phyloP scores from a whole-genome alignment of 2,329 filamentous ascomycete genomes.

The Diaporthe sp. region DNA sequence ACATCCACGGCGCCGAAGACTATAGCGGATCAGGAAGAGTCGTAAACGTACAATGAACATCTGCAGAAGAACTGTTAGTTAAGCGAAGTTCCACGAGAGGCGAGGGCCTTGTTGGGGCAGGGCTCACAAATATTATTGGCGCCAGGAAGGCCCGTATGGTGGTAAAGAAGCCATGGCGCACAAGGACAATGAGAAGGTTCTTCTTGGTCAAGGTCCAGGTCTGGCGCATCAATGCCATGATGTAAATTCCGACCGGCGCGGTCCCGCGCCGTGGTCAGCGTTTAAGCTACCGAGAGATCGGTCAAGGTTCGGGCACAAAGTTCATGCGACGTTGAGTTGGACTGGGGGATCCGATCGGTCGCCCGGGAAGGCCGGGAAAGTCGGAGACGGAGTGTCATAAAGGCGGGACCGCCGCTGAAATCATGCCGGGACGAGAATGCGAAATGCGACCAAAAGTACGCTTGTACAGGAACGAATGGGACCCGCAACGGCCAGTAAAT shows the following conservation, averaged over 20 bases:
- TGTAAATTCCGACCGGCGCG: background rate
- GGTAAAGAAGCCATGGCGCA: conserved; percentile 66
- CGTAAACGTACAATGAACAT: conserved; percentile 58
- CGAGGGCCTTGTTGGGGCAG: background rate
- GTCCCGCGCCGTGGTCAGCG: background rate
- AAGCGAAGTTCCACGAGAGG: background rate
- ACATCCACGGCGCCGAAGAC: background rate
- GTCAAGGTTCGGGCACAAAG: conserved; percentile 21
- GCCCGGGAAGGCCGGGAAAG: conserved; percentile 4
- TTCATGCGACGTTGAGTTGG: conserved; percentile 16
- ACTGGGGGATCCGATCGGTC: background rate
- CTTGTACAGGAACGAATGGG: background rate
- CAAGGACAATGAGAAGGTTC: conserved; percentile 70
- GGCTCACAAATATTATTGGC: conserved; percentile 46
- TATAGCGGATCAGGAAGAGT: background rate
- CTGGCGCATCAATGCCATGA: conserved; percentile 68
- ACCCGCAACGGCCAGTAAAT: background rate
- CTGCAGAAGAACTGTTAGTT: conserved; percentile 24
- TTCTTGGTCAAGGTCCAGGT: conserved; percentile 72
- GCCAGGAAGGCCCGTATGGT: conserved; percentile 65
- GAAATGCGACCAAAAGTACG: background rate
- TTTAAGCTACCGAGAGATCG: conserved; percentile 26
- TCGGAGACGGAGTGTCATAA: conserved; percentile 18
- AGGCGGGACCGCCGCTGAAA: background rate
- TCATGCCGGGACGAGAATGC: background rate